A percentile compares a stretch with the other conserved stretches of the same genome.
Evolutionary conservation across 2,329 filamentous ascomycete genomes (phyloP).

Genomic region (Malbranchea zuffiana): DNA sequence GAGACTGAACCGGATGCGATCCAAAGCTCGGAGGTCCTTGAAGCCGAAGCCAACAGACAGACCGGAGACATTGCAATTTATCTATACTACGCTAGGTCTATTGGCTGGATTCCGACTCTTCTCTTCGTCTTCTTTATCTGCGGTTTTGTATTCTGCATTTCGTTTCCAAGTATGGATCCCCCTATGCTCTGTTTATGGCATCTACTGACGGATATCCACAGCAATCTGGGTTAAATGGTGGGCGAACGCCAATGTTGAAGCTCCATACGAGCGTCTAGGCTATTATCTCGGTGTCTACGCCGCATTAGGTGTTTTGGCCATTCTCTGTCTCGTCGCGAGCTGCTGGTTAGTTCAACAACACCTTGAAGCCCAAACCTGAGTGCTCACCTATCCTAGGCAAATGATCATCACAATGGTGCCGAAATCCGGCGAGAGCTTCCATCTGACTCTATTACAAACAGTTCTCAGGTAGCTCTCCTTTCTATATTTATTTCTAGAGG

Average conservation of each 20-base stretch:
- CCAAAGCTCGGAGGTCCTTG: conserved; percentile 15
- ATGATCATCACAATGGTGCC: conserved; percentile 46
- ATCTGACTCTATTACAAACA: conserved; percentile 38
- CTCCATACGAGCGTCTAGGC: conserved; percentile 25
- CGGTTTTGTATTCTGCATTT: conserved; percentile 32
- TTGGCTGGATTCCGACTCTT: conserved; percentile 27
- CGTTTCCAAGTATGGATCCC: conserved; percentile 27
- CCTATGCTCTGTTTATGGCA: background rate
- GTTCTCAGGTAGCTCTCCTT: conserved; percentile 32
- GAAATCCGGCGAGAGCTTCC: conserved; percentile 41
- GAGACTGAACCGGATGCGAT: conserved; percentile 2
- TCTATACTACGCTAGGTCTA: conserved; percentile 29
- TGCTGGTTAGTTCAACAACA: conserved; percentile 23
- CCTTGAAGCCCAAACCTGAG: background rate
- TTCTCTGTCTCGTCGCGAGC: conserved; percentile 28
- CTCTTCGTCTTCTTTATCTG: conserved; percentile 30
- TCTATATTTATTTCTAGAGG: conserved; percentile 18
- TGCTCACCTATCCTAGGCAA: conserved; percentile 25
- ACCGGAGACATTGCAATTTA: conserved; percentile 37
- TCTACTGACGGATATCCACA: conserved; percentile 10
- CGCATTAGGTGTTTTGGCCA: conserved; percentile 30
- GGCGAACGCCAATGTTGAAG: conserved; percentile 28
- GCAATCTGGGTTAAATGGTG: conserved; percentile 36
- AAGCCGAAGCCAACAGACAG: conserved; percentile 22
- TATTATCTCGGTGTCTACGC: conserved; percentile 32